phyloP scores from a whole-genome alignment of 371 early-diverging fungal genomes.

The Mucor mucedo region DNA sequence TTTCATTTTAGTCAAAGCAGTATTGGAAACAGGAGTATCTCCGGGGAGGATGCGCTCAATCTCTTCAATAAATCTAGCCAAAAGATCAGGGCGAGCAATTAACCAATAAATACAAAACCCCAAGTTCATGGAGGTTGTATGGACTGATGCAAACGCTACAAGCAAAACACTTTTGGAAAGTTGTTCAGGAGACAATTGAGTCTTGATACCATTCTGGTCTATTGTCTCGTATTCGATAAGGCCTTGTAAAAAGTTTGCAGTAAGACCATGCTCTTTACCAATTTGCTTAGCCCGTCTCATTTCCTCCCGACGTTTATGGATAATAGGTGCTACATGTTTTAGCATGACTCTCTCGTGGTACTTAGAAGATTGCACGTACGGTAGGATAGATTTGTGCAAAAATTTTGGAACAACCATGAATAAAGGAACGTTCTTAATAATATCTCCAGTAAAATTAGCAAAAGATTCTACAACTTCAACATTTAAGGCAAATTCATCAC shows the following conservation, averaged over 20 bases:
- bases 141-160: conserved; percentile 49
- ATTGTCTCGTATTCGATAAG: conserved; percentile 29
- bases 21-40: conserved; percentile 23
- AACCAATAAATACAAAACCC: conserved; percentile 38
- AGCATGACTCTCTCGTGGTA: conserved; percentile 31
- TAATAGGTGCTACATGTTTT: conserved; percentile 29
- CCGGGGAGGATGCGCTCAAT: conserved; percentile 32
- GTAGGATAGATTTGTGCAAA: conserved; percentile 32
- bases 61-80: conserved; percentile 27
- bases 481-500: conserved; percentile 34
- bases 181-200: conserved; percentile 20
- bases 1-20: conserved; percentile 32
- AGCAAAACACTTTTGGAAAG: conserved; percentile 32
- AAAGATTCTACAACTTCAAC: conserved; percentile 36
- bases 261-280: conserved; percentile 4
- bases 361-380: conserved; percentile 28
- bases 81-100: conserved; percentile 39
- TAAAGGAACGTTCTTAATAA: conserved; percentile 30
- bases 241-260: conserved; percentile 32
- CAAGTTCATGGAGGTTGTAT: conserved; percentile 37
- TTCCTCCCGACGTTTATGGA: conserved; percentile 24
- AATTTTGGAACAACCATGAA: conserved; percentile 29
- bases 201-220: conserved; percentile 17
- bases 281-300: conserved; percentile 13
- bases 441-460: conserved; percentile 43